Evolutionary conservation across 805 yeast species (phyloP).

Genomic region (Cyberlindnera bimundalis): DNA sequence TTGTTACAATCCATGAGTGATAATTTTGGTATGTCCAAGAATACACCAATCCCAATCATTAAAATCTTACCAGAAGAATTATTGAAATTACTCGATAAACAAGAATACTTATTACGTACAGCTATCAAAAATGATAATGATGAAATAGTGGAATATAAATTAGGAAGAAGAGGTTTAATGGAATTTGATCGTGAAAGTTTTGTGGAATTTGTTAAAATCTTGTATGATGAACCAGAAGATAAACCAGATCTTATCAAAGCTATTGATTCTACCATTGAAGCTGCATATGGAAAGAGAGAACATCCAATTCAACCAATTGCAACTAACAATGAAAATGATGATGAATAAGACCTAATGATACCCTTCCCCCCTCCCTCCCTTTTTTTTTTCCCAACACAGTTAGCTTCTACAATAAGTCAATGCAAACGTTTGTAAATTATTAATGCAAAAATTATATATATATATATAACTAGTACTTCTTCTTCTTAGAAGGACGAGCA

Average conservation of each 20-base stretch:
- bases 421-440: neutral
- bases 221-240: constrained; percentile 24
- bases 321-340: neutral
- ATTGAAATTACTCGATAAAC: constrained; percentile 25
- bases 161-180: constrained; percentile 29
- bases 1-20: constrained; percentile 37
- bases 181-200: constrained; percentile 29
- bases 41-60: constrained; percentile 10
- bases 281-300: constrained; percentile 17
- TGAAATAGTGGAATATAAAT: constrained; percentile 27
- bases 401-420: too few species aligned
- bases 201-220: constrained; percentile 20
- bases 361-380: too few species aligned
- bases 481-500: constrained; percentile 60
- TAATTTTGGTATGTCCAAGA: constrained; percentile 31
- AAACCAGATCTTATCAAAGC: constrained; percentile 14
- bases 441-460: too few species aligned
- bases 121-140: constrained; percentile 22
- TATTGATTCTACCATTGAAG: constrained; percentile 16
- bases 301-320: constrained; percentile 1
- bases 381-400: too few species aligned
- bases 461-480: constrained; percentile 5
- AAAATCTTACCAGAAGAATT: constrained; percentile 20
- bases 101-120: constrained; percentile 25
- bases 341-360: neutral